phyloP scores from a whole-genome alignment of 2,329 filamentous ascomycete genomes.

The Fusarium staphyleae region DNA sequence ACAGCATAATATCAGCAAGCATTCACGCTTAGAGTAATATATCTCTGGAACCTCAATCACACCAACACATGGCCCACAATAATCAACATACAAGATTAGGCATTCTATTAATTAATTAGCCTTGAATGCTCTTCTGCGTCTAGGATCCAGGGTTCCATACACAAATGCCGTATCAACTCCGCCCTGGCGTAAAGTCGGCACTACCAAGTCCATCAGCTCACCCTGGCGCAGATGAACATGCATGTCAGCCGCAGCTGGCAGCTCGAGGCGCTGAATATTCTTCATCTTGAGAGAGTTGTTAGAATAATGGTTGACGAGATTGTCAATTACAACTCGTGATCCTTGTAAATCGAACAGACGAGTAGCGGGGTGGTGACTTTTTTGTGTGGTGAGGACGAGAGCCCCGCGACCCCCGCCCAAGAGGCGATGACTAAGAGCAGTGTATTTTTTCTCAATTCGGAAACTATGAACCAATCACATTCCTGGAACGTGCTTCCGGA shows the following conservation, averaged over 20 bases:
- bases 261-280: slow-evolving; percentile 52
- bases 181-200: slow-evolving; percentile 60
- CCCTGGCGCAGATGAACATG: slow-evolving; percentile 76
- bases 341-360: not conserved
- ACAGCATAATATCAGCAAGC: slow-evolving; percentile 3
- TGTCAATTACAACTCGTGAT: not conserved
- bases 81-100: slow-evolving; percentile 63
- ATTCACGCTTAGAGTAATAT: not conserved
- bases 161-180: slow-evolving; percentile 69
- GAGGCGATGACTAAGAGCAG: slow-evolving; percentile 2
- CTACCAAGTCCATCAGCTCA: slow-evolving; percentile 65
- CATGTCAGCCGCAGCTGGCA: slow-evolving; percentile 71
- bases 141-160: slow-evolving; percentile 47
- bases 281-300: slow-evolving; percentile 20
- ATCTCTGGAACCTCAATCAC: not conserved
- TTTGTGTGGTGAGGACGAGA: slow-evolving; percentile 11
- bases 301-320: not conserved
- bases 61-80: slow-evolving; percentile 8
- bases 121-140: slow-evolving; percentile 18
- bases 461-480: slow-evolving; percentile 21
- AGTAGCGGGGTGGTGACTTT: slow-evolving; percentile 17
- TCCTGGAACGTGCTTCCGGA: slow-evolving; percentile 12
- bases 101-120: slow-evolving; percentile 49
- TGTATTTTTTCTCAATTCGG: not conserved
- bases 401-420: slow-evolving; percentile 13